Evolutionary conservation across 495 filamentous ascomycete genomes (phyloP).

Genomic region (Endocarpon pusillum): DNA sequence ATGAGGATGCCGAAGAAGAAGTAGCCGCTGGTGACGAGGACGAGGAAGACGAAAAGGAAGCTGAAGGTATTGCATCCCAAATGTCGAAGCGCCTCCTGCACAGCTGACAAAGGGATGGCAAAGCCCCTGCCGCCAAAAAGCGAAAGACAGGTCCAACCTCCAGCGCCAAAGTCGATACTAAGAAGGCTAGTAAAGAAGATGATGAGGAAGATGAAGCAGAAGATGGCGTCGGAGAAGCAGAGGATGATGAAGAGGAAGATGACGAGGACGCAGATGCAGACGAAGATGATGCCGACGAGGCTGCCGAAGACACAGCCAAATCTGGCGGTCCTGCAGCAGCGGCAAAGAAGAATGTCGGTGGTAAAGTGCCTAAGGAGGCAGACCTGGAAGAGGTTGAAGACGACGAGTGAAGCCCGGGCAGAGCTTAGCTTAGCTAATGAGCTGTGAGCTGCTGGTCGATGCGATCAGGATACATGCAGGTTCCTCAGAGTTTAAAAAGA

Average conservation of each 20-base stretch:
- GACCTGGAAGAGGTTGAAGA: constrained; percentile 25
- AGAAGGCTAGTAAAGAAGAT: constrained; percentile 18
- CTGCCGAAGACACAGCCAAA: constrained; percentile 17
- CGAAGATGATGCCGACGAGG: constrained; percentile 20
- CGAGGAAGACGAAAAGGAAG: constrained; percentile 16
- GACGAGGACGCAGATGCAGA: constrained; percentile 20
- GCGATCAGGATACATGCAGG: too few relatives aligned
- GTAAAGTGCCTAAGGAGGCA: constrained; percentile 29
- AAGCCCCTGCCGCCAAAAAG: constrained; percentile 27
- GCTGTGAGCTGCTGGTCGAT: too few relatives aligned
- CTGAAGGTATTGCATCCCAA: constrained; percentile 9
- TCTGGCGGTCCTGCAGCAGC: constrained; percentile 25
- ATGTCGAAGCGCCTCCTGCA: constrained; percentile 12
- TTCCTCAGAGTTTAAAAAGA: too few relatives aligned
- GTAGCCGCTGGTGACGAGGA: constrained; percentile 13
- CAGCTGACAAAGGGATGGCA: constrained; percentile 3
- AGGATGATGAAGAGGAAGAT: constrained; percentile 10
- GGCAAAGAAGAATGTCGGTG: constrained; percentile 26
- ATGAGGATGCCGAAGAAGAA: constrained; percentile 24
- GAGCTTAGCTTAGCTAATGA: too few relatives aligned
- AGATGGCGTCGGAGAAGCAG: constrained; percentile 10
- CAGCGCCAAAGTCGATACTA: constrained; percentile 11
- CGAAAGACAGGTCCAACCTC: constrained; percentile 20
- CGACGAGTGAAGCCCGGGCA: constrained; percentile 8
- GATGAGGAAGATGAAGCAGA: constrained; percentile 14